Conservation (phyloP, 2,329 filamentous ascomycete genomes). For the Talaromyces rugulosus region DNA sequence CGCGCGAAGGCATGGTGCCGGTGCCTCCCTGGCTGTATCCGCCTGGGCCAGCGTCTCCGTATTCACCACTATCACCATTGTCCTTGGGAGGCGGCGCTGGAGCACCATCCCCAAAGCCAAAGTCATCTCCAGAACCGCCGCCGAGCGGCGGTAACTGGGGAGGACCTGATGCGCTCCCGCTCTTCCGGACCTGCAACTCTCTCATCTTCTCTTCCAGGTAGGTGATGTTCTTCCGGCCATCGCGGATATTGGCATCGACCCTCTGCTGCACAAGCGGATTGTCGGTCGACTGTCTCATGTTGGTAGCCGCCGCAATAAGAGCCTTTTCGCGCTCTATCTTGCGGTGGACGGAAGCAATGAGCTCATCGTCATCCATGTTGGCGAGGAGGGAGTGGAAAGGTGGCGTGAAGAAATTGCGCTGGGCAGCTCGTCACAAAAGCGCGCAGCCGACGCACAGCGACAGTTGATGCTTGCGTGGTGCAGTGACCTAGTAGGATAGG, state of each 20-base stretch:
- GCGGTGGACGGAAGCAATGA: slow-evolving; percentile 76
- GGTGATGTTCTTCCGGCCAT: slow-evolving; percentile 86
- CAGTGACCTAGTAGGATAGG: neutral
- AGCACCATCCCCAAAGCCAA: slow-evolving; percentile 42
- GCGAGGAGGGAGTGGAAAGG: slow-evolving; percentile 7
- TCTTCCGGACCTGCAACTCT: slow-evolving; percentile 76
- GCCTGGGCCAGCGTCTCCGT: slow-evolving; percentile 52
- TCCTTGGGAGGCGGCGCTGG: slow-evolving; percentile 75
- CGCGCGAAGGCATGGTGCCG: slow-evolving; percentile 74
- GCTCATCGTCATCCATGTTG: slow-evolving; percentile 58
- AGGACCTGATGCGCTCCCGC: slow-evolving; percentile 40
- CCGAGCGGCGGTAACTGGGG: slow-evolving; percentile 8
- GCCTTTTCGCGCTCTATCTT: slow-evolving; percentile 98
- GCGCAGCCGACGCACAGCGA: neutral
- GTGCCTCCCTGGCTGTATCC: slow-evolving; percentile 59
- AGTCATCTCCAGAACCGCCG: slow-evolving; percentile 32
- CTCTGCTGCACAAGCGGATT: slow-evolving; percentile 87
- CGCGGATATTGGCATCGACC: slow-evolving; percentile 89
- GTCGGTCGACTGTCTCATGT: slow-evolving; percentile 93
- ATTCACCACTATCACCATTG: slow-evolving; percentile 57
- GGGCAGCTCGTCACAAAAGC: neutral
- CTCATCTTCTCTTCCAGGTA: slow-evolving; percentile 92
- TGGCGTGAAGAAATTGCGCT: neutral
- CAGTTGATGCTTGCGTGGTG: neutral
- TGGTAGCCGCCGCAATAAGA: slow-evolving; percentile 87